Evolutionary conservation across 306 rosid genomes (phyloP).

Genomic region (Cajanus cajan): DNA sequence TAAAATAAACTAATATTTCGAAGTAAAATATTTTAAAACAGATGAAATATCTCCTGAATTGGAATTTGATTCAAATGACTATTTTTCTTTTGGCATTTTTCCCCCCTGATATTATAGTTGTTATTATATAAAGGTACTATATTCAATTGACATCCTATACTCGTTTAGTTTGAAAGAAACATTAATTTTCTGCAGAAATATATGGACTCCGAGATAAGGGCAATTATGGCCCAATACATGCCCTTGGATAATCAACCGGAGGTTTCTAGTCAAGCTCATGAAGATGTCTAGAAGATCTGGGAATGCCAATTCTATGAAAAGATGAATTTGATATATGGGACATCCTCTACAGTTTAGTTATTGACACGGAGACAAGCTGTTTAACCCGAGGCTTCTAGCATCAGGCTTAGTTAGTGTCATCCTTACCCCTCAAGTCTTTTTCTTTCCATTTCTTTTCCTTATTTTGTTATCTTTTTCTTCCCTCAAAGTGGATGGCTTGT

Average conservation of each 20-base stretch:
- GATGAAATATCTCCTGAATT: not conserved
- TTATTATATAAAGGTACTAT: not conserved
- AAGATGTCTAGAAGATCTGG: constrained; percentile 35
- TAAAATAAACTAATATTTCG: not conserved
- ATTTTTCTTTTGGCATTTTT: not conserved
- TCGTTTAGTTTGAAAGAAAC: not conserved
- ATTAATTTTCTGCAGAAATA: constrained; percentile 60
- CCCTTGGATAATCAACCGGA: constrained; percentile 90
- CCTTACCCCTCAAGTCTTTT: not conserved
- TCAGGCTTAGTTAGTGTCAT: constrained; percentile 15
- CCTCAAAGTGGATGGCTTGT: not conserved
- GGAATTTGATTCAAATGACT: not conserved
- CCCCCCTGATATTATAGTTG: not conserved
- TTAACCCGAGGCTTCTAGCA: not conserved
- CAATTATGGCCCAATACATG: constrained; percentile 98
- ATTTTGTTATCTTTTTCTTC: not conserved
- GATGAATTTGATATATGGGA: not conserved
- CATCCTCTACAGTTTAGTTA: not conserved
- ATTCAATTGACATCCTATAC: not conserved
- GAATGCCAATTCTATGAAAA: constrained; percentile 2
- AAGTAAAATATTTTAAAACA: not conserved
- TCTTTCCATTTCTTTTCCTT: not conserved
- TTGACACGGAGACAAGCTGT: not conserved
- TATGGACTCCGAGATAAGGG: constrained; percentile 93
- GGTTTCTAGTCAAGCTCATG: constrained; percentile 40